Conservation (phyloP, 805 yeast species). For the Lachancea lanzarotensis region DNA sequence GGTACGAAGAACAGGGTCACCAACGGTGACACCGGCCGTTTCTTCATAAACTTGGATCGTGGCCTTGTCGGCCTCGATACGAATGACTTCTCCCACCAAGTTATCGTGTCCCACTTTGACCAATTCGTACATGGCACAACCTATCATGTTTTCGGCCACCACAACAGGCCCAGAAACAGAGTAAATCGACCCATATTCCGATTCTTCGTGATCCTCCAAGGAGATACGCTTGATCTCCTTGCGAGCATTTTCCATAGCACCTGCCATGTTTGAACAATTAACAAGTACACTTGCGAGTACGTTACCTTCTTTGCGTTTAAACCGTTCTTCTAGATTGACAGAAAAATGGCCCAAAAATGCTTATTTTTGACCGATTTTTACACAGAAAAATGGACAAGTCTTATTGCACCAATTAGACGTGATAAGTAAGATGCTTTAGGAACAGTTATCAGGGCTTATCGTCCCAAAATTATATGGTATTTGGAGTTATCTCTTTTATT, state of each 20-base stretch:
- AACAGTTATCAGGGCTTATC: neutral
- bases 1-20: conserved; percentile 97
- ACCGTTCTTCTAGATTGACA: neutral
- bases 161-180: conserved; percentile 98
- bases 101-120: conserved; percentile 97
- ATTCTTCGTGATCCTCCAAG: conserved; percentile 65
- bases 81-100: conserved; percentile 96
- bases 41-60: conserved; percentile 99
- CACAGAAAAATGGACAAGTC: neutral
- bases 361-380: neutral
- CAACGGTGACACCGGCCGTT: conserved; percentile 98
- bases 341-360: neutral
- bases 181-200: conserved; percentile 80
- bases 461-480: neutral
- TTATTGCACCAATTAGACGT: neutral
- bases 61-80: conserved; percentile 94
- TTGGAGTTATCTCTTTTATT: neutral
- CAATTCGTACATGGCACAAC: conserved; percentile 99
- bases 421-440: too few species aligned
- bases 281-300: neutral
- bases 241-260: conserved; percentile 95
- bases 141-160: conserved; percentile 97
- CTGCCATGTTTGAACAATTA: conserved; percentile 50
- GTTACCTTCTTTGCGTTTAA: too few species aligned
- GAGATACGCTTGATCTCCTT: conserved; percentile 84